Conservation (phyloP, 805 yeast genomes). For the Pichia membranifaciens region DNA sequence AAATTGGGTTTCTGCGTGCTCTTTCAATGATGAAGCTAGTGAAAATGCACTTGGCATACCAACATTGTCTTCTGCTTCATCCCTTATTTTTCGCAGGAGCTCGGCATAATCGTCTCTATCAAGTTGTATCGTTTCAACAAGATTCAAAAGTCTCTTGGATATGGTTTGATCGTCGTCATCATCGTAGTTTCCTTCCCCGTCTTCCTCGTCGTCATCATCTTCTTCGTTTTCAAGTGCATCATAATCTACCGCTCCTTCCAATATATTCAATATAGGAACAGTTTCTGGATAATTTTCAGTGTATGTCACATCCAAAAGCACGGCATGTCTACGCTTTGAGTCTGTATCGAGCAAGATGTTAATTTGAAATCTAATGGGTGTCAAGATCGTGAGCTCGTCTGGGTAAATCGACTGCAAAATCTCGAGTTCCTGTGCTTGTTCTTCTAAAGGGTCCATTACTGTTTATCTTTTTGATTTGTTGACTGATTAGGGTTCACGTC, state of each 20-base stretch:
- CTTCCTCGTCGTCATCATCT: slow-evolving; percentile 45
- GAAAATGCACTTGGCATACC: slow-evolving; percentile 94
- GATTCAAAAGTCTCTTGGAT: slow-evolving; percentile 38
- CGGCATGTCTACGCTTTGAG: slow-evolving; percentile 50
- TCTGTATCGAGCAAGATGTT: slow-evolving; percentile 62
- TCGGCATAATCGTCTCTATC: slow-evolving; percentile 40
- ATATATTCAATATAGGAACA: slow-evolving; percentile 48
- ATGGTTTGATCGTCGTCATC: slow-evolving; percentile 19
- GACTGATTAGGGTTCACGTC: no score
- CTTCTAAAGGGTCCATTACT: slow-evolving; percentile 48
- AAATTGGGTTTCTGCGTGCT: slow-evolving; percentile 67
- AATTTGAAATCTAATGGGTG: slow-evolving; percentile 49
- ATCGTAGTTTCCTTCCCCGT: slow-evolving; percentile 36
- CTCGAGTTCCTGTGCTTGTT: slow-evolving; percentile 85
- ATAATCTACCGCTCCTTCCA: slow-evolving; percentile 26
- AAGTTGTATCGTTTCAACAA: slow-evolving; percentile 56
- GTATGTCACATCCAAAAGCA: slow-evolving; percentile 57
- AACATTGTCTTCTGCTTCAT: slow-evolving; percentile 67
- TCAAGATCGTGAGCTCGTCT: slow-evolving; percentile 59
- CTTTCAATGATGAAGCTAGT: slow-evolving; percentile 70
- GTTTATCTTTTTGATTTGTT: no score
- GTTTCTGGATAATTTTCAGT: slow-evolving; percentile 81
- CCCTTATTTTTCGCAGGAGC: slow-evolving; percentile 37
- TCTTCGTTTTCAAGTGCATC: slow-evolving; percentile 33
- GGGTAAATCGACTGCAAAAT: slow-evolving; percentile 90